Conservation (phyloP, 106 monocot genomes). For the Phalaenopsis equestris region DNA sequence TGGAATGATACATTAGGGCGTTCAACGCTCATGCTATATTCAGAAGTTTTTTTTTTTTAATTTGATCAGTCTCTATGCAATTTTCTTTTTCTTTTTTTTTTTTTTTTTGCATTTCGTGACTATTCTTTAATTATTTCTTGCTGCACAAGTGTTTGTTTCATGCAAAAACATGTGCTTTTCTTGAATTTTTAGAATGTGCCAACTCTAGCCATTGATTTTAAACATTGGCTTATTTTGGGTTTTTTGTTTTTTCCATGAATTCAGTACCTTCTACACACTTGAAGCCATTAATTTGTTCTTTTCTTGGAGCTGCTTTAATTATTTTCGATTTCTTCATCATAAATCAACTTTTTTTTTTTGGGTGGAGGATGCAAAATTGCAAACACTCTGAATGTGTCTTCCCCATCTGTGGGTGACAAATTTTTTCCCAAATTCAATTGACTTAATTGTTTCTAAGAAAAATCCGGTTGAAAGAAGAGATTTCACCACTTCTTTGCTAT, state of each 20-base stretch:
- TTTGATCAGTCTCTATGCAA: no score
- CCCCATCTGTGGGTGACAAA: neutral
- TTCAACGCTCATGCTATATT: no score
- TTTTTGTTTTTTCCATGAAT: neutral
- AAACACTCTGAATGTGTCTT: conserved; percentile 2
- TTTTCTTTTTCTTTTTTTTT: no score
- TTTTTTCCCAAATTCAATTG: conserved; percentile 22
- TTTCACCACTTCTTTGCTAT: neutral
- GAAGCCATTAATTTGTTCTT: conserved; percentile 14
- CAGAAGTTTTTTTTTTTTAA: neutral
- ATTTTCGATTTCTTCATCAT: neutral
- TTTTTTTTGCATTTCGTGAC: neutral
- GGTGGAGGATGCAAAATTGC: conserved; percentile 38
- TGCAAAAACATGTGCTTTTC: neutral
- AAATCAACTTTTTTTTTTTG: conserved; percentile 37
- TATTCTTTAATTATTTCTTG: neutral
- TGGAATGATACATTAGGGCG: no score
- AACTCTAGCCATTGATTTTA: neutral
- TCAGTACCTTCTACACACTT: neutral
- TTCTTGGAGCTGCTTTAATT: neutral
- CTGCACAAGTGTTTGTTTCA: neutral
- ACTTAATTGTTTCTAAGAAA: conserved; percentile 16
- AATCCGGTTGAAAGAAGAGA: conserved; percentile 9
- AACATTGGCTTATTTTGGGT: neutral
- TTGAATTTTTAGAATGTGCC: neutral